Percentiles rank a stretch among this genome's conserved stretches.
Evolutionary conservation across 1,284 basidiomycete genomes (phyloP).

Genomic region (Rhodotorula glutinis): DNA sequence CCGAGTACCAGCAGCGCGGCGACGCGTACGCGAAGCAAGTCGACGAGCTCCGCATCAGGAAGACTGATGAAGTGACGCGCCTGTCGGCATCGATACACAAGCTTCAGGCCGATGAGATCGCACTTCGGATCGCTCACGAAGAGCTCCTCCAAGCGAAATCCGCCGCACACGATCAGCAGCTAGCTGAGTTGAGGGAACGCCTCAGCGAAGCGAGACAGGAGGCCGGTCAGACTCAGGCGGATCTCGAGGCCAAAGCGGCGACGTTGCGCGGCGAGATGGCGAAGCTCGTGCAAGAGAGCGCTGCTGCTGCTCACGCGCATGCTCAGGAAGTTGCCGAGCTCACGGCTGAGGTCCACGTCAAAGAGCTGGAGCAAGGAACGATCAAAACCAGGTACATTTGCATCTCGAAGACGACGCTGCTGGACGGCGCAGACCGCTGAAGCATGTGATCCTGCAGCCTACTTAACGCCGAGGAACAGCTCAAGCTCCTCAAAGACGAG

Average conservation of each 20-base stretch:
- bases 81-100: too few species aligned
- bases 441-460: too few species aligned
- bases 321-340: not conserved
- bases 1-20: too few species aligned
- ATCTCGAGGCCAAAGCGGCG: not conserved
- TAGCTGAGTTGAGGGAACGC: not conserved
- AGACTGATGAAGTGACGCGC: not conserved
- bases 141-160: not conserved
- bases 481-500: too few species aligned
- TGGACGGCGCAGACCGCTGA: too few species aligned
- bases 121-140: not conserved
- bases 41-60: not conserved
- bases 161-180: not conserved
- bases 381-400: not conserved
- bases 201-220: not conserved
- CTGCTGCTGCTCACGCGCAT: not conserved
- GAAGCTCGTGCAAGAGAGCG: not conserved
- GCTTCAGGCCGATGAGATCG: not conserved
- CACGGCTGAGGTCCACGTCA: not conserved
- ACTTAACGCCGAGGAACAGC: too few species aligned
- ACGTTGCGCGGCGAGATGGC: not conserved
- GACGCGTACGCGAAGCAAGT: constrained; percentile 1
- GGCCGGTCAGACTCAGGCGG: too few species aligned
- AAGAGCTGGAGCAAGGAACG: not conserved
- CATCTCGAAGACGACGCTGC: too few species aligned